Evolutionary conservation across 2,329 filamentous ascomycete species (phyloP).

Genomic region (Aspergillus hiratsukae): DNA sequence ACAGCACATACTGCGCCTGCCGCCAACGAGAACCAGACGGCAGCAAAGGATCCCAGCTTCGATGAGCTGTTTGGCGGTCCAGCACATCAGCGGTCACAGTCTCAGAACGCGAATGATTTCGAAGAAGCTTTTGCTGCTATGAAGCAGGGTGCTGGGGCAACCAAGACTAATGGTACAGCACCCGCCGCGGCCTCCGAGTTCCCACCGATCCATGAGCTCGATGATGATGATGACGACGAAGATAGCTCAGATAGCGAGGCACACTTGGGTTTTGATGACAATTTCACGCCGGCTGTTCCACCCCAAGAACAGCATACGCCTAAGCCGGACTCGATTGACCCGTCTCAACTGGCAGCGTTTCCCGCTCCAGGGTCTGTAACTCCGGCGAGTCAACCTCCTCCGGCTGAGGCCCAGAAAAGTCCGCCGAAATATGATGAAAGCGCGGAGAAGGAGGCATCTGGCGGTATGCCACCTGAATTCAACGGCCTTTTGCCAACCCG

Average conservation of each 20-base stretch:
- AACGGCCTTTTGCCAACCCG: constrained; percentile 38
- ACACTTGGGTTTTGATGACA: constrained; percentile 74
- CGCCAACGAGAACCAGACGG: constrained; percentile 17
- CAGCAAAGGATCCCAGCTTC: constrained; percentile 38
- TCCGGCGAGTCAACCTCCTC: constrained; percentile 40
- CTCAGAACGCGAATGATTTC: constrained; percentile 45
- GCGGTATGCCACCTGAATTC: constrained; percentile 34
- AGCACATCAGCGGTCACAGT: constrained; percentile 41
- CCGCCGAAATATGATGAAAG: constrained; percentile 43
- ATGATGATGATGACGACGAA: constrained; percentile 68
- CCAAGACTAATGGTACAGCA: constrained; percentile 28
- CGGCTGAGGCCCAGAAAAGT: constrained; percentile 54
- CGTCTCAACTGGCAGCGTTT: constrained; percentile 35
- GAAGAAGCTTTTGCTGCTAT: constrained; percentile 45
- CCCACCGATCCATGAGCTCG: constrained; percentile 85
- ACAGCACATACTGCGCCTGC: constrained; percentile 46
- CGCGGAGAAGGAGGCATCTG: constrained; percentile 19
- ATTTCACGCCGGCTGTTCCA: constrained; percentile 68
- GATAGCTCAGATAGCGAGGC: constrained; percentile 67
- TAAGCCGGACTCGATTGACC: constrained; percentile 32
- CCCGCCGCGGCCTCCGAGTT: constrained; percentile 60
- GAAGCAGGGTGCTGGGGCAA: constrained; percentile 46
- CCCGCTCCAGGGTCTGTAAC: constrained; percentile 37
- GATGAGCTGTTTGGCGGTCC: constrained; percentile 44
- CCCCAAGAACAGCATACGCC: constrained; percentile 24